phyloP scores from a whole-genome alignment of 2,329 filamentous ascomycete species.

The Epichloe gansuensis region DNA sequence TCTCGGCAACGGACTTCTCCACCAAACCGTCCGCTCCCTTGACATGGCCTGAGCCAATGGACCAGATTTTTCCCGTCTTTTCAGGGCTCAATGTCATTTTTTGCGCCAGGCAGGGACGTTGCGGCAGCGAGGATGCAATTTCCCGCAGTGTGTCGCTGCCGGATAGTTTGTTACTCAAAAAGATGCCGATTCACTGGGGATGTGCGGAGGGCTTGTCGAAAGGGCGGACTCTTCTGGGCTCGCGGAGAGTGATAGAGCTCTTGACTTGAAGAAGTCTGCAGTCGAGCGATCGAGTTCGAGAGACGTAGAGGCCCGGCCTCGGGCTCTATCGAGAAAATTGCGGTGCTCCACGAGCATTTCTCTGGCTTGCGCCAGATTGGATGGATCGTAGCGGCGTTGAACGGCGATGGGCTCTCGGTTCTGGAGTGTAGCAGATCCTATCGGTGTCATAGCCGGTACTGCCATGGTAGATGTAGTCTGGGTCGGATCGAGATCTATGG shows the following conservation, averaged over 20 bases:
- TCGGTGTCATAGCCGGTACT: constrained; percentile 20
- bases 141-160: constrained; percentile 7
- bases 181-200: constrained; percentile 7
- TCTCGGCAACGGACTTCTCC: constrained; percentile 52
- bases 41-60: constrained; percentile 42
- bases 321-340: constrained; percentile 19
- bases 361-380: constrained; percentile 21
- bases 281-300: constrained; percentile 22
- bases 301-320: constrained; percentile 20
- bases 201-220: constrained; percentile 11
- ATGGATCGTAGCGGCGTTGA: constrained; percentile 21
- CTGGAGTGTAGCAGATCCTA: constrained; percentile 16
- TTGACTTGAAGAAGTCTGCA: constrained; percentile 13
- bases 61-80: constrained; percentile 54
- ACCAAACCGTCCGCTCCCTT: constrained; percentile 43
- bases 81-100: constrained; percentile 35
- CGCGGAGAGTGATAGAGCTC: constrained; percentile 15
- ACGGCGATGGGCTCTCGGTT: constrained; percentile 18
- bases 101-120: constrained; percentile 29
- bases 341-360: constrained; percentile 25
- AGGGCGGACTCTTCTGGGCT: constrained; percentile 17
- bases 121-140: constrained; percentile 14
- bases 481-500: constrained; percentile 2
- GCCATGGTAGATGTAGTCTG: constrained; percentile 16
- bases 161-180: constrained; percentile 5